These are phyloP conservation scores for Macrotyloma uniflorum DNA, from an alignment of 306 rosid genomes.

Conservation along the genomic window DNA sequence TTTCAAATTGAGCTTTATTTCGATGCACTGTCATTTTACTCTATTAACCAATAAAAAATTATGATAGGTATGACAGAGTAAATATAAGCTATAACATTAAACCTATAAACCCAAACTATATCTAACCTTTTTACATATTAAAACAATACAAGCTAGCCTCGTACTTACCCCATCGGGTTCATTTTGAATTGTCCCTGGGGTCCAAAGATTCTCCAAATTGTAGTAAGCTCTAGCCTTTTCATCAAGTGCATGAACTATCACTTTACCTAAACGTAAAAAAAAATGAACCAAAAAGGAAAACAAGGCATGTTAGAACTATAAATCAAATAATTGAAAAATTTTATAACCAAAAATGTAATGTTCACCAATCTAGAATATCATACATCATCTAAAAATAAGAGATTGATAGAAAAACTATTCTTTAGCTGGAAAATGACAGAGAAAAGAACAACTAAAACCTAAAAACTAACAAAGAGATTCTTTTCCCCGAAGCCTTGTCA, in stretches of 20 bases:
- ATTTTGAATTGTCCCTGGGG: slow-evolving; percentile 47
- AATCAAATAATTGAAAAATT: slow-evolving; percentile 5
- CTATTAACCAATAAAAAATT: neutral
- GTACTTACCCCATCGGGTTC: slow-evolving; percentile 60
- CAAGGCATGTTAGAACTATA: slow-evolving; percentile 21
- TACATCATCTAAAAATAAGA: neutral
- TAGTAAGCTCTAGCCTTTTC: slow-evolving; percentile 95
- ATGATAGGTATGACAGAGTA: neutral
- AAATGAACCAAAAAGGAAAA: neutral
- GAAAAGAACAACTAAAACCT: slow-evolving; percentile 12
- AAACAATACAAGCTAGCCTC: slow-evolving; percentile 10
- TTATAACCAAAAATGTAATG: neutral
- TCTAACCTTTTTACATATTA: neutral
- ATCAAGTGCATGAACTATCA: slow-evolving; percentile 90
- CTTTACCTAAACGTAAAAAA: slow-evolving; percentile 63
- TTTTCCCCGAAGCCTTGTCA: slow-evolving; percentile 15
- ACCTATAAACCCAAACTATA: slow-evolving; percentile 4
- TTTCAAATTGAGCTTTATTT: neutral
- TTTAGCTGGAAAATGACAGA: neutral
- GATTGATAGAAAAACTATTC: neutral
- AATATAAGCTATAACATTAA: neutral
- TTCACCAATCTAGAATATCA: neutral
- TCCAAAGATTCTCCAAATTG: slow-evolving; percentile 85
- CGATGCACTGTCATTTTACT: neutral
- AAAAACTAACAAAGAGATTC: neutral